Conservation (phyloP, 305 asterid genomes). For the Solanum hybrid region DNA sequence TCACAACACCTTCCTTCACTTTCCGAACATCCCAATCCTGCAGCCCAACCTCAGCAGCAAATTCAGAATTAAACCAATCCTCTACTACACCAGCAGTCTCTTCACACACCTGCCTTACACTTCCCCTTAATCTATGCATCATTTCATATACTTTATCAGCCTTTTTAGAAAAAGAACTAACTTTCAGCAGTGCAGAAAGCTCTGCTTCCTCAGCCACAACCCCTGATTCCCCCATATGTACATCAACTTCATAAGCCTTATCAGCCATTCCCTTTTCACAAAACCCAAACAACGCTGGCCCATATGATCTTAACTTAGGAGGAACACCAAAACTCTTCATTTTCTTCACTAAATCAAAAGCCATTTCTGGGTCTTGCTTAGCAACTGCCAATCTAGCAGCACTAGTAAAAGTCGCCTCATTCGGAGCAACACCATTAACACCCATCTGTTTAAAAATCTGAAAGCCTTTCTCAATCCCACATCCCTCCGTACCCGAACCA, state of each 20-base stretch:
- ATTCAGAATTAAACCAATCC: conserved; percentile 66
- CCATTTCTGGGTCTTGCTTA: conserved; percentile 72
- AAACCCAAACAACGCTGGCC: conserved; percentile 79
- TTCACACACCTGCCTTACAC: conserved; percentile 79
- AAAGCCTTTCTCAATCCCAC: conserved; percentile 13
- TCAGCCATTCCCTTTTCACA: conserved; percentile 58
- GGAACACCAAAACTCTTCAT: conserved; percentile 57
- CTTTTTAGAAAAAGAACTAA: conserved; percentile 47
- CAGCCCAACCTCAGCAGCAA: conserved; percentile 50
- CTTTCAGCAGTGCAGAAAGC: conserved; percentile 61
- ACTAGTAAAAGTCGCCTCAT: conserved; percentile 85
- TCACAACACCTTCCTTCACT: conserved; percentile 62
- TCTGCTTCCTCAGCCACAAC: conserved; percentile 69
- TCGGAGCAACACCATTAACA: conserved; percentile 53
- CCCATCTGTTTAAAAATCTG: conserved; percentile 25
- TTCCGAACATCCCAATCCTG: conserved; percentile 57
- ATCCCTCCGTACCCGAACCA: conserved; percentile 22
- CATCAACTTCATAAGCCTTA: conserved; percentile 74
- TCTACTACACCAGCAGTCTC: conserved; percentile 58
- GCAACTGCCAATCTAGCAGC: conserved; percentile 89
- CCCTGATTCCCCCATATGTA: conserved; percentile 62
- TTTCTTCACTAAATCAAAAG: conserved; percentile 63
- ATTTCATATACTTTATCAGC: conserved; percentile 68
- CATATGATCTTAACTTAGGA: conserved; percentile 84
- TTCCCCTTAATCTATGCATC: conserved; percentile 76